Base-by-base conservation (phyloP, 495 filamentous ascomycete genomes). In the Penicillium diatomitis region DNA sequence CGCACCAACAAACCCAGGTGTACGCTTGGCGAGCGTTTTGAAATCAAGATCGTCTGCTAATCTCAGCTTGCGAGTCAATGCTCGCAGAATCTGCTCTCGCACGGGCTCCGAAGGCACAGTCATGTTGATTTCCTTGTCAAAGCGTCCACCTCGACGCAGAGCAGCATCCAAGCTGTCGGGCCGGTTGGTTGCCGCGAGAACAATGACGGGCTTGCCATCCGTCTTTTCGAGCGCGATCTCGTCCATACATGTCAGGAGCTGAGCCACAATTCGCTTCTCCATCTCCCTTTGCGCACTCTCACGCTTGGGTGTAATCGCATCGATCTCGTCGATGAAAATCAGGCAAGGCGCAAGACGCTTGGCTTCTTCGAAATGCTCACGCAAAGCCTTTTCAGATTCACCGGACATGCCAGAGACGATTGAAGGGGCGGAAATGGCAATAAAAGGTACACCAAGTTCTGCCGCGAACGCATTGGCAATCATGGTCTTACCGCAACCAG, bases 201-300 rank as follows among this genome's bases (percentile, higher is more conserved):
- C 87, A 50, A 97, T 87, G 11, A 97, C 91, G 7, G 89, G 86
- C 68, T 92, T 95, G 11, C 88, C 87, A 27, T 81, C 82, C 6
- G 88, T 88, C 52, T 85, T 84, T 36, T 88, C 84, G 44, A 89
- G 72, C 32, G 86, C 85, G 46, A 95, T 76, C 43, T 90, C 82
- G 53, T 89, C 87, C 84, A 90, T 86, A 54, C 87, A 92, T 8
- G 87, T 91, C 50, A 95, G 72, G 54, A 97, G 79, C 65, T 96
- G 90, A 2, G 90, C 87, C 12, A 97, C 91, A 59, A 97, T 97
- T 41, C 91, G 72, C 66, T 90, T 90, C 67, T 97, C 91, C 91
- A 97, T 97, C 60, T 95, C 89, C 55, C 89, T 81, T 59, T 95
- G 90, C n/a, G 90, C 87, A 57, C 81, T 91, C 61, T 96, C 92